A percentile compares a stretch with the other conserved stretches of the same genome.
Conservation (phyloP, 2,329 filamentous ascomycete genomes). For the Colletotrichum camelliae region DNA sequence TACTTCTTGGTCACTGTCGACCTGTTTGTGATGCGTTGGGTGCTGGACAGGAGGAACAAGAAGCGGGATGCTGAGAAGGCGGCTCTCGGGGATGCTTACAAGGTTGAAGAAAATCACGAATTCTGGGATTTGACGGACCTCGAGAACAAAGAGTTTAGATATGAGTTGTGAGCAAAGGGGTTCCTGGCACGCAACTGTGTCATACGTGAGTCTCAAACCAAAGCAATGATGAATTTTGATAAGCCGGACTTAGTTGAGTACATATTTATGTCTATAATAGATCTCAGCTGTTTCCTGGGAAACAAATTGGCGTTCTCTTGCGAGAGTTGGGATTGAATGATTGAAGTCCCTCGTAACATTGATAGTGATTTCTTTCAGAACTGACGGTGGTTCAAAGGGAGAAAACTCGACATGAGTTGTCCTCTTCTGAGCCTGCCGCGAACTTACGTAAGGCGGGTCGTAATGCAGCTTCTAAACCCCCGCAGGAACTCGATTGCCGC, state of each 20-base stretch:
- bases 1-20: conserved; percentile 53
- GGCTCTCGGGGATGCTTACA: conserved; percentile 58
- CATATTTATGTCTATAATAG: background rate
- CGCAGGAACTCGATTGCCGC: background rate
- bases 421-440: background rate
- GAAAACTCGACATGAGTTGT: background rate
- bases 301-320: background rate
- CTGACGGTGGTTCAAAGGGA: background rate
- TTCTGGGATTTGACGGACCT: conserved; percentile 68
- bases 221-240: too few species aligned
- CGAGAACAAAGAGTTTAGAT: conserved; percentile 68
- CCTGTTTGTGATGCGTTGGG: conserved; percentile 44
- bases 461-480: too few species aligned
- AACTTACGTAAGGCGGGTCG: background rate
- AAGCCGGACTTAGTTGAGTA: too few species aligned
- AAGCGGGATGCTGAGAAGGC: conserved; percentile 27
- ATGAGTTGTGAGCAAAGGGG: background rate
- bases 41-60: conserved; percentile 36
- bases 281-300: background rate
- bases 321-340: background rate
- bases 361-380: background rate
- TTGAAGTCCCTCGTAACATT: background rate
- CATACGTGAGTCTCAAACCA: background rate
- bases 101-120: conserved; percentile 55
- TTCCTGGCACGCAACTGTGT: background rate